Evolutionary conservation across 2,329 filamentous ascomycete species (phyloP).

Genomic region (Calonectria hongkongensis): DNA sequence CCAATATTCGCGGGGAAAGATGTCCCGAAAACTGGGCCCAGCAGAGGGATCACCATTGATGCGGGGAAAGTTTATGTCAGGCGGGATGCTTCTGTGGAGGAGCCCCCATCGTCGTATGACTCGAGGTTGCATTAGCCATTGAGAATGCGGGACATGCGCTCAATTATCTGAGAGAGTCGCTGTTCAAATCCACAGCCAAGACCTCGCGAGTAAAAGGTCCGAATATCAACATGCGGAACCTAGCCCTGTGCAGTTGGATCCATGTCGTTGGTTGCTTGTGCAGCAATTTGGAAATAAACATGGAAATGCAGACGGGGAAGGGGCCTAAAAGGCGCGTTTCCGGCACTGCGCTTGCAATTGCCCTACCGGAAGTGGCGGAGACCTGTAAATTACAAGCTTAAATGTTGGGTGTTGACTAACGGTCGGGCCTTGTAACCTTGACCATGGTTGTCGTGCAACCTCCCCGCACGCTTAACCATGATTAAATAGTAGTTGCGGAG

Average conservation of each 20-base stretch:
- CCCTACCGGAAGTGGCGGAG: conserved; percentile 9
- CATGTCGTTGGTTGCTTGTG: not conserved
- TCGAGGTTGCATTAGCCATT: conserved; percentile 18
- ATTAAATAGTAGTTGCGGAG: conserved; percentile 17
- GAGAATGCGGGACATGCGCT: conserved; percentile 6
- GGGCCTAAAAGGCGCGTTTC: not conserved
- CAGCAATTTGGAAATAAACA: not conserved
- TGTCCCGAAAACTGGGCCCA: conserved; percentile 15
- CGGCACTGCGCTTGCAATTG: conserved; percentile 15
- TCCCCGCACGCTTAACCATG: conserved; percentile 18
- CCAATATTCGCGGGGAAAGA: conserved; percentile 13
- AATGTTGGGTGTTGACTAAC: conserved; percentile 24
- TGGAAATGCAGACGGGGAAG: not conserved
- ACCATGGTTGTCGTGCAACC: conserved; percentile 13
- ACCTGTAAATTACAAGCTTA: conserved; percentile 24
- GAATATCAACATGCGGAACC: conserved; percentile 4
- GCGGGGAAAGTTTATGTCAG: conserved; percentile 23
- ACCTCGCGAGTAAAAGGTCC: not conserved
- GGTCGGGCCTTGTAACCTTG: conserved; percentile 8
- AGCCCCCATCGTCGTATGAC: conserved; percentile 22
- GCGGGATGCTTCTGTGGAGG: conserved; percentile 6
- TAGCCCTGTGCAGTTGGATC: not conserved
- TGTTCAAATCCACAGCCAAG: not conserved
- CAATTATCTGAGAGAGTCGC: not conserved
- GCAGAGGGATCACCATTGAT: not conserved